These are phyloP conservation scores for Boechera retrofracta DNA, from an alignment of 345 rosid genomes.

Conservation along the genomic window DNA sequence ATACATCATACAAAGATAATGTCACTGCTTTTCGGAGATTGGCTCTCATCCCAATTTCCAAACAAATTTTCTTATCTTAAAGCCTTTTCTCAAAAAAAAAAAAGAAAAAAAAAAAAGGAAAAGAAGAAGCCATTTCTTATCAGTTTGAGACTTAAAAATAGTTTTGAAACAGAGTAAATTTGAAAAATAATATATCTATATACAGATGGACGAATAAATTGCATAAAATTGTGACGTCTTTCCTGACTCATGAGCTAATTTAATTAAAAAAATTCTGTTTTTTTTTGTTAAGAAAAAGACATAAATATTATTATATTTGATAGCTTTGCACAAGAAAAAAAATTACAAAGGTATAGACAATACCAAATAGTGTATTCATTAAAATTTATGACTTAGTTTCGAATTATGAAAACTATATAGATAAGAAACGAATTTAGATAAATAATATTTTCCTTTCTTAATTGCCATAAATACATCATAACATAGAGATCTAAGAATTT, in stretches of 20 bases:
- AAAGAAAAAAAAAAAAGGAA: too few species aligned
- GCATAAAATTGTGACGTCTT: neutral
- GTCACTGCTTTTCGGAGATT: slow-evolving; percentile 44
- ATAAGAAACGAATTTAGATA: neutral
- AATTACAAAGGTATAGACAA: neutral
- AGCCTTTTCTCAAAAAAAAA: neutral
- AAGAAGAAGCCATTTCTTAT: slow-evolving; percentile 4
- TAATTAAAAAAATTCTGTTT: neutral
- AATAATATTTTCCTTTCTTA: neutral
- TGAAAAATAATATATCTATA: neutral
- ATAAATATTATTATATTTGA: neutral
- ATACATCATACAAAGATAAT: slow-evolving; percentile 44
- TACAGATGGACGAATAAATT: neutral
- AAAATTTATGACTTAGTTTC: neutral
- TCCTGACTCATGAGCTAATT: neutral
- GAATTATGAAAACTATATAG: neutral
- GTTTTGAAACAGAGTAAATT: neutral
- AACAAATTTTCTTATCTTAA: slow-evolving; percentile 42
- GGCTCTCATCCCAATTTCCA: slow-evolving; percentile 51
- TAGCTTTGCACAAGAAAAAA: neutral
- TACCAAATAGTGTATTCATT: neutral
- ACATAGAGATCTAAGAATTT: neutral
- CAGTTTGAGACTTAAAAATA: slow-evolving; percentile 5
- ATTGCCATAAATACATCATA: neutral
- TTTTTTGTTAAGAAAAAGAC: neutral